Evolutionary conservation across 2,329 filamentous ascomycete genomes (phyloP), one percentile per base, ranked within the genome.

Genomic region (Ophiosphaerella herpotricha): DNA sequence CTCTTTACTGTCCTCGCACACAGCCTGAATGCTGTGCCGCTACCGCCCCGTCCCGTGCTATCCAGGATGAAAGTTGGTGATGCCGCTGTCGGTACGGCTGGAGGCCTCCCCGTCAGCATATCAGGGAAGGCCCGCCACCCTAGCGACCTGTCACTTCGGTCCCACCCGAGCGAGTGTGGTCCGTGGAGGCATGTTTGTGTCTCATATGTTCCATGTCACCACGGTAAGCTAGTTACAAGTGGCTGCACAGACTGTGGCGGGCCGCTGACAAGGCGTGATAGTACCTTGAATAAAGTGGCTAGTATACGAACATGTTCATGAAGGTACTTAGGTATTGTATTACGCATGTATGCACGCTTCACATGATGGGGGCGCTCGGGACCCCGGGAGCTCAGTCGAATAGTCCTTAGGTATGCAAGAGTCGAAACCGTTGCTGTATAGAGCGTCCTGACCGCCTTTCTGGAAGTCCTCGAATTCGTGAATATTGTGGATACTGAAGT

Each of bases 1-100:
- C 6, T 29, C 11, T 14, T 11, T 7, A 29, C 26, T 21, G 8
- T 43, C 44, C 46, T 53, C 42, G 38, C 46, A 55, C 43, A 44
- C 26, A 23, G 3, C 29, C 24, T 48, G 51, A 51, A 55, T 43
- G 29, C 46, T 60, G 57, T 50, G 55, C 31, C 33, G 23, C 45
- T 14, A 56, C 31, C 31, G 26, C 43, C 16, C 45, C 46, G 50
- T 54, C 60, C 46, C 14, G 59, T 65, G 48, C 38, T 21, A 60
- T 58, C 29, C 29, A 37, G 32, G 47, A 58, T 32, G 51, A 53
- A 44, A 36, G 44, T 37, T 55, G 48, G 41, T 39, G 38, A 21
- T 52, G 52, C 50, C 23, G 31, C 50, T 26, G 41, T 24, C 50
- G 54, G 59, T 11, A 51, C 62, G 62, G 62, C 29, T 57, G 51